phyloP scores from a whole-genome alignment of 768 basidiomycete species.

The Phylloporus scabripes region DNA sequence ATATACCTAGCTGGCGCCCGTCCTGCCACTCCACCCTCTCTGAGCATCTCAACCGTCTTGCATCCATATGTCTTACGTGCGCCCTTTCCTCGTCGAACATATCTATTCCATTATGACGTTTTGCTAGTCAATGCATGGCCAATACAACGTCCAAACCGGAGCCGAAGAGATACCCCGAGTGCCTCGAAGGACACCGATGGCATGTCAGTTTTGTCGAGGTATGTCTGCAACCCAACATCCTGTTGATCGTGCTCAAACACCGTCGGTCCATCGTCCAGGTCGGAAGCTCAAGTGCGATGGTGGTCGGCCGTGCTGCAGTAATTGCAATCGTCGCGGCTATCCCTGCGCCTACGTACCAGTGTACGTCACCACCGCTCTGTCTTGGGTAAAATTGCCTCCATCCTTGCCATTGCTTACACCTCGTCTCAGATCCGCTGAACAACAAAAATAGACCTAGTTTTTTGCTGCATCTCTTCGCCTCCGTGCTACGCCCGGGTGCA shows the following conservation, averaged over 20 bases:
- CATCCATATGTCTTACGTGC: constrained; percentile 23
- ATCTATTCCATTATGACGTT: background rate
- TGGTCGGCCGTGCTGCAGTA: constrained; percentile 53
- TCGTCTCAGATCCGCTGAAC: constrained; percentile 22
- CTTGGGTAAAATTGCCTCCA: constrained; percentile 5
- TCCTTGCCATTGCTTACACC: constrained; percentile 7
- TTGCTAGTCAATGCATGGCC: constrained; percentile 12
- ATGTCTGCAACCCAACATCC: background rate
- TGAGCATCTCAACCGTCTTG: constrained; percentile 1
- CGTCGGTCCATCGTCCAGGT: constrained; percentile 33
- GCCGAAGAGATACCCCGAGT: constrained; percentile 24
- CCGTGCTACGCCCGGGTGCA: constrained; percentile 7
- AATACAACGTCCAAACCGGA: constrained; percentile 9
- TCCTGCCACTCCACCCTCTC: background rate
- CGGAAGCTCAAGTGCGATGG: constrained; percentile 75
- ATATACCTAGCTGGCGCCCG: background rate
- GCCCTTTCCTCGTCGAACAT: constrained; percentile 2
- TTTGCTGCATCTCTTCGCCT: constrained; percentile 19
- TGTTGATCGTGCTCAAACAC: background rate
- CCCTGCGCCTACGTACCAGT: constrained; percentile 62
- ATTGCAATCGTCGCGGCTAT: constrained; percentile 56
- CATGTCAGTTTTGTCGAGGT: constrained; percentile 73
- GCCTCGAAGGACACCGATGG: constrained; percentile 57
- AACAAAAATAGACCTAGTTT: constrained; percentile 26
- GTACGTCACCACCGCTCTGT: constrained; percentile 37